Evolutionary conservation across 257 asterid genomes (phyloP), one percentile per base, ranked within the genome.

Genomic region (Verbascum thapsus): DNA sequence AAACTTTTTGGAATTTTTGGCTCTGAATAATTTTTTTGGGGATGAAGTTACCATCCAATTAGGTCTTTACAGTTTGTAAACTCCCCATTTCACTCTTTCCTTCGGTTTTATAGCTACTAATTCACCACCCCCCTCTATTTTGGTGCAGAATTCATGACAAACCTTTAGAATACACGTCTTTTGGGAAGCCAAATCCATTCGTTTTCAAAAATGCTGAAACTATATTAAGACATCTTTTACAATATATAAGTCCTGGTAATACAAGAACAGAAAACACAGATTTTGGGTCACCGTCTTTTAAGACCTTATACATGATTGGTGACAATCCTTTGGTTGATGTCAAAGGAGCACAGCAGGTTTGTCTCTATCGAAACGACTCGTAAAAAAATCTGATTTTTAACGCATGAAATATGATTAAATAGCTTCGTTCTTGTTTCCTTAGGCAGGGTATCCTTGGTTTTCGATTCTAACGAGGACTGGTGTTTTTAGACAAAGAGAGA

Each of bases 391-490:
- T 16, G 22, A 3, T 47, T 45, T 7, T 55, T 35, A 19, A 52
- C 19, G 13, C 39, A 38, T 10, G 0, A 47, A 49, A 19, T 40
- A 63, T n/a, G 10, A 19, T 9, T 7, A 19, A 38, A 19, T 17
- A 59, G 53, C 23, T 60, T 64, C 35, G 30, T 48, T 48, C 40
- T 63, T 51, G 35, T 19, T 60, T 32, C 20, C 5, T 42, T 79
- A 85, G 94, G 86, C 84, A 12, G 94, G 94, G 55, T 50, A 68
- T 55, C 90, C 88, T 12, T 85, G 94, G 94, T 85, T 83, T 74
- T 83, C 87, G 6, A 72, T 85, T 60, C 66, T 85, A 70, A 85
- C 90, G 0, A 75, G 95, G 74, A 85, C 90, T 4, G 90, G 95
- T 19, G 86, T 83, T 68, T 85, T 82, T 58, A 68, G 77, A 61